Evolutionary conservation across 805 yeast genomes (phyloP).

Genomic region (Suhomyces emberorum): DNA sequence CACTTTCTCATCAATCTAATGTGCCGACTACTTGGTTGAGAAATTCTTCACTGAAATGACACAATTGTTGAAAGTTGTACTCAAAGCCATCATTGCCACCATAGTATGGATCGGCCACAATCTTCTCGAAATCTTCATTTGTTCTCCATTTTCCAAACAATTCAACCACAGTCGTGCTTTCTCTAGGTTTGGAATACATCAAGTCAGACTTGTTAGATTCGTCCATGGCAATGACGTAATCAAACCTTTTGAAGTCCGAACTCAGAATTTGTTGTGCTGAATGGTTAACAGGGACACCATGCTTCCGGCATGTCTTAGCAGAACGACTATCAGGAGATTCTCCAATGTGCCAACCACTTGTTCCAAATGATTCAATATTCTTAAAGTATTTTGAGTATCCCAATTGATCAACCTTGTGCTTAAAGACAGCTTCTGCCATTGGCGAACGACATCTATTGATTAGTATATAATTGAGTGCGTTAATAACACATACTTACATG

Average conservation of each 20-base stretch:
- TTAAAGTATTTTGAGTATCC: slow-evolving; percentile 46
- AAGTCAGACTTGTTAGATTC: slow-evolving; percentile 54
- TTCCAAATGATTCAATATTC: slow-evolving; percentile 82
- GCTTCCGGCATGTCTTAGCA: slow-evolving; percentile 58
- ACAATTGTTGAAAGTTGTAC: slow-evolving; percentile 67
- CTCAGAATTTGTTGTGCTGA: slow-evolving; percentile 63
- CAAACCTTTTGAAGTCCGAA: slow-evolving; percentile 54
- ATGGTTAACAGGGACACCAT: slow-evolving; percentile 75
- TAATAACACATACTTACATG: slow-evolving; percentile 48
- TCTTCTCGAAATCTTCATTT: slow-evolving; percentile 43
- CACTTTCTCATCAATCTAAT: too few species aligned
- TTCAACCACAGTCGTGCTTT: slow-evolving; percentile 46
- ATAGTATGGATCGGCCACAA: slow-evolving; percentile 89
- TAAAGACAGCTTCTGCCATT: slow-evolving; percentile 95
- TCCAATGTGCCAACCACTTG: slow-evolving; percentile 81
- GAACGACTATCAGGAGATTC: slow-evolving; percentile 79
- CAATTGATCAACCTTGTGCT: slow-evolving; percentile 52
- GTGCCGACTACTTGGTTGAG: slow-evolving; percentile 43
- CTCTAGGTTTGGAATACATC: slow-evolving; percentile 50
- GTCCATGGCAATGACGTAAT: slow-evolving; percentile 72
- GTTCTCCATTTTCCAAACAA: slow-evolving; percentile 83
- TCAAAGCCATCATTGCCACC: slow-evolving; percentile 87
- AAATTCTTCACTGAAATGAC: slow-evolving; percentile 72
- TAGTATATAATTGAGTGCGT: not conserved
- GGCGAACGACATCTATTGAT: slow-evolving; percentile 79